Conservation (phyloP, 1,284 basidiomycete genomes). For the Taiwanofungus camphoratus region DNA sequence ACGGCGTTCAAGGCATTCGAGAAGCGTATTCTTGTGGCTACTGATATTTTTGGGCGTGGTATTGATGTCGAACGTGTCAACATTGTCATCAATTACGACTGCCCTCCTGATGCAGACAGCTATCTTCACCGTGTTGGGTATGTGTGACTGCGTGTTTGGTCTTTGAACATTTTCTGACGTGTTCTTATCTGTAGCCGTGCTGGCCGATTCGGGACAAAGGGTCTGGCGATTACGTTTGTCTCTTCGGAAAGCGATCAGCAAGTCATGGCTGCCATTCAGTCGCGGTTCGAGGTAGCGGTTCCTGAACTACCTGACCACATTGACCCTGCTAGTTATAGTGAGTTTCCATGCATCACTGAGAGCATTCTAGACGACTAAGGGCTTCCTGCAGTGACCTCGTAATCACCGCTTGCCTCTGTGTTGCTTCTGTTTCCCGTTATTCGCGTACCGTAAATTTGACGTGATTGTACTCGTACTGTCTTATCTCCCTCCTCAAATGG, state of each 20-base stretch:
- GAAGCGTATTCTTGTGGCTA: constrained; percentile 97
- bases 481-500: constrained; percentile 10
- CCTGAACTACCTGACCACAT: constrained; percentile 91
- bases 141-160: constrained; percentile 21
- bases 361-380: not conserved
- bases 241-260: constrained; percentile 88
- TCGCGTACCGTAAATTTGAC: constrained; percentile 2
- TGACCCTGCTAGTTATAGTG: constrained; percentile 84
- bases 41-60: constrained; percentile 95
- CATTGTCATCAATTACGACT: constrained; percentile 95
- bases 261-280: constrained; percentile 90
- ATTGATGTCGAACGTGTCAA: constrained; percentile 98
- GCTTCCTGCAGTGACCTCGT: constrained; percentile 32
- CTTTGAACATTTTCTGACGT: constrained; percentile 3
- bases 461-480: constrained; percentile 18
- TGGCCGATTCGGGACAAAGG: constrained; percentile 98
- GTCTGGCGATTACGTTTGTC: constrained; percentile 98
- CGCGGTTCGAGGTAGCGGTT: constrained; percentile 89
- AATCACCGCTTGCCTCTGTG: constrained; percentile 19
- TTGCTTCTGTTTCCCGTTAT: constrained; percentile 6
- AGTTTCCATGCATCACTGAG: constrained; percentile 28
- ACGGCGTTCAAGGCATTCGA: constrained; percentile 99
- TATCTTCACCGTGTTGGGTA: constrained; percentile 98
- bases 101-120: constrained; percentile 93
- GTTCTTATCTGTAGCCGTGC: constrained; percentile 69